A percentile compares a stretch with the other conserved stretches of the same genome.
These are phyloP conservation scores for Styphnolobium japonicum DNA, from an alignment of 306 rosid species.

Conservation along the genomic window DNA sequence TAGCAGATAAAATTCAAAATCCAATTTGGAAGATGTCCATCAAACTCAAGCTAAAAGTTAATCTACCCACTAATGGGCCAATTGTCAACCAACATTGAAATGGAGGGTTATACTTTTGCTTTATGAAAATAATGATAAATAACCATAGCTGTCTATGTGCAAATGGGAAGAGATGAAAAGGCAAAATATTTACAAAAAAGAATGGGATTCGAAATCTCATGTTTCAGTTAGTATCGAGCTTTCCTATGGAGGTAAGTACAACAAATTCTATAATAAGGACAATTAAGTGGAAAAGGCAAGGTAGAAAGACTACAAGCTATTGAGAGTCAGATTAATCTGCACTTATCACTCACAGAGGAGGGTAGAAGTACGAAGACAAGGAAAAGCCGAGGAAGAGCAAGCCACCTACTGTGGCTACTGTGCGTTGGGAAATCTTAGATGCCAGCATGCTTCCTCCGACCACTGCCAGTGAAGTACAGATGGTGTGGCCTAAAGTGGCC, in stretches of 20 bases:
- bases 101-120: not conserved
- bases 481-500: constrained; percentile 91
- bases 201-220: constrained; percentile 31
- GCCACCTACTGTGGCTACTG: constrained; percentile 96
- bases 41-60: not conserved
- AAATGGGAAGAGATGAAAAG: not conserved
- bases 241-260: constrained; percentile 20
- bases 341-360: constrained; percentile 64
- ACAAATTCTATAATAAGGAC: constrained; percentile 21
- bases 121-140: not conserved
- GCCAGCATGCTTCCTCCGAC: constrained; percentile 98
- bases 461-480: constrained; percentile 94
- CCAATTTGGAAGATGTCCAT: not conserved
- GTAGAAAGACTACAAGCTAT: constrained; percentile 24
- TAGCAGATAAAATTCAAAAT: constrained; percentile 1
- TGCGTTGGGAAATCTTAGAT: constrained; percentile 91
- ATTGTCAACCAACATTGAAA: not conserved
- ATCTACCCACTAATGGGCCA: not conserved
- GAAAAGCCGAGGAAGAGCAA: constrained; percentile 95
- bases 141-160: not conserved
- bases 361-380: constrained; percentile 88
- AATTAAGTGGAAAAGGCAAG: not conserved
- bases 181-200: constrained; percentile 38
- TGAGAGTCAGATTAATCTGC: constrained; percentile 35
- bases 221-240: constrained; percentile 28